Base-by-base conservation (phyloP, 2,329 filamentous ascomycete species). In the Neoarthrinium moseri region DNA sequence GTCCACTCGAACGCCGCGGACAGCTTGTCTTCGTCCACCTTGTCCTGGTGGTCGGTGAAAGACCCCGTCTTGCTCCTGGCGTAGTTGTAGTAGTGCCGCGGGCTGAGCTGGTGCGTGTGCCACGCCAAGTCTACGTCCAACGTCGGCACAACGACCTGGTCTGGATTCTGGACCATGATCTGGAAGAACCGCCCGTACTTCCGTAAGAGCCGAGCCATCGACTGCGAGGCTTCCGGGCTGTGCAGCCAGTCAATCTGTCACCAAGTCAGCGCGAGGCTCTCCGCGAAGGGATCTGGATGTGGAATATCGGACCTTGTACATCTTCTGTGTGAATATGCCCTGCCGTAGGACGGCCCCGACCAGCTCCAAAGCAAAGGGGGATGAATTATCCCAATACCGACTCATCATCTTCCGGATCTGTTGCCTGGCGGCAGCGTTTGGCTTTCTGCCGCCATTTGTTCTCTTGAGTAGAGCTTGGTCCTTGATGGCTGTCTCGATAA, bases 321-420 rank as follows among this genome's bases (percentile, higher is more conserved):
- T 41, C 38, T 41, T 30, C 6, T 41, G 38, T 15, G 38, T 41
- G 38, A 41, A 41, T 5, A 30, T n/a, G n/a, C 38, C 38, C 4
- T 41, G 38, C 13, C 38, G 17, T 15, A 41, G 22, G 13, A 30
- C 38, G 20, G 38, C 38, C 10, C 38, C 38, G 5, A 32, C 15
- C 8, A 41, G 23, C 10, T 41, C 38, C 8, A 41, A 26, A 15
- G 23, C 38, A 10, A 41, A 41, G 2, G 38, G 38, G 3, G 38
- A 41, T 17, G 38, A 23, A 22, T 41, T 41, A 32, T 41, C 38
- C 38, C 38, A 41, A n/a, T 41, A 41, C 4, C 38, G 38, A 41
- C 38, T 41, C 38, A 41, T 41, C 38, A 41, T 41, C 4, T 41
- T n/a, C 18, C 38, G 23, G 8, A 41, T 41, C 26, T 41, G 38